These are phyloP conservation scores for Penicillium sp. DNA, from an alignment of 2,329 filamentous ascomycete genomes.

Conservation along the genomic window DNA sequence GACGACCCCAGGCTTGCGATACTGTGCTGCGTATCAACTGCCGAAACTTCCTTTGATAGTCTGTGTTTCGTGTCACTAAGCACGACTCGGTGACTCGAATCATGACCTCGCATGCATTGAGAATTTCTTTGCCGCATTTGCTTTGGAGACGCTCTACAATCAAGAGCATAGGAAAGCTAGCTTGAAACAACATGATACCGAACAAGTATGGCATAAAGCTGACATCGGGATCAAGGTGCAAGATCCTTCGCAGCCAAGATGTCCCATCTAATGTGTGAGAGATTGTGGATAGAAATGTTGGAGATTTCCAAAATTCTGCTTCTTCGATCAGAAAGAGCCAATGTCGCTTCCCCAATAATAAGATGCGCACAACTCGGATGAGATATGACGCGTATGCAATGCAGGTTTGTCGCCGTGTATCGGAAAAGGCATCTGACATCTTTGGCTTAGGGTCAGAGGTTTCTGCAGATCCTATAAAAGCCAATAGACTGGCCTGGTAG, in stretches of 20 bases:
- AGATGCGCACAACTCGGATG: slow-evolving; percentile 88
- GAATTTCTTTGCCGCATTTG: slow-evolving; percentile 82
- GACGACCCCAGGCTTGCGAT: slow-evolving; percentile 80
- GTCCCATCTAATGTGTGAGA: slow-evolving; percentile 86
- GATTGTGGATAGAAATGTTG: slow-evolving; percentile 83
- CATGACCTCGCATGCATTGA: slow-evolving; percentile 88
- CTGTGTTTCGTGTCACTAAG: slow-evolving; percentile 86
- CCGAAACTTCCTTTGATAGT: slow-evolving; percentile 94
- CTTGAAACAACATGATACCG: slow-evolving; percentile 88
- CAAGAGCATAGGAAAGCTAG: slow-evolving; percentile 81
- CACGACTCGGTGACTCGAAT: slow-evolving; percentile 90
- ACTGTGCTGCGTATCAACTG: slow-evolving; percentile 93
- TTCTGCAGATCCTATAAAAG: slow-evolving; percentile 31
- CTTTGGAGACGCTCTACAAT: slow-evolving; percentile 87
- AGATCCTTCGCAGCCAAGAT: slow-evolving; percentile 81
- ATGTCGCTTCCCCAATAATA: slow-evolving; percentile 94
- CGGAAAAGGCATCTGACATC: slow-evolving; percentile 57
- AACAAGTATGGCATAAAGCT: slow-evolving; percentile 99
- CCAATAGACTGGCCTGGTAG: slow-evolving; percentile 74
- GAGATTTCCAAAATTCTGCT: slow-evolving; percentile 90
- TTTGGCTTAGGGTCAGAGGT: slow-evolving; percentile 55
- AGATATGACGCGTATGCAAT: slow-evolving; percentile 88
- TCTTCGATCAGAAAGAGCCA: slow-evolving; percentile 88
- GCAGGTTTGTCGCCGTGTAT: slow-evolving; percentile 63
- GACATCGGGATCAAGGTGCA: slow-evolving; percentile 86